Evolutionary conservation across 768 basidiomycete species (phyloP).

Genomic region (Podaxis carcinomalis): DNA sequence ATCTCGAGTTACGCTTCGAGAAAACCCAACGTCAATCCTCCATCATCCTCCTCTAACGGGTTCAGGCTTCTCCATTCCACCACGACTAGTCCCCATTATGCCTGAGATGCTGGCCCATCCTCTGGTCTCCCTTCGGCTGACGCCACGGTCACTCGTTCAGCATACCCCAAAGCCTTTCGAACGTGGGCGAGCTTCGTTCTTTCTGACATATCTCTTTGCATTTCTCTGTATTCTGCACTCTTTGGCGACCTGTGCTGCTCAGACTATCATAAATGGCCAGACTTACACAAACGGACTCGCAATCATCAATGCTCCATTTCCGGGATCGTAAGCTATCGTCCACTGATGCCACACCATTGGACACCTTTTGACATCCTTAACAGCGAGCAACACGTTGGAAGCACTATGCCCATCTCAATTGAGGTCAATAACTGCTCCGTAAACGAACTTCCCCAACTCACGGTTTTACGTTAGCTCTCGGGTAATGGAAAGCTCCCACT

Average conservation of each 20-base stretch:
- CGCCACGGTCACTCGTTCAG: background rate
- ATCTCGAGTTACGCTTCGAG: background rate
- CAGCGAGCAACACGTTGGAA: slow-evolving; percentile 25
- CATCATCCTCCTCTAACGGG: background rate
- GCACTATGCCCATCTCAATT: slow-evolving; percentile 23
- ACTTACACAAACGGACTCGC: slow-evolving; percentile 31
- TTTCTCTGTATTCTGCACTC: slow-evolving; percentile 12
- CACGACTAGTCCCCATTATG: background rate
- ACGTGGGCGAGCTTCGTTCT: background rate
- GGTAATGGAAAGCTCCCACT: slow-evolving; percentile 40
- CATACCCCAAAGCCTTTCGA: background rate
- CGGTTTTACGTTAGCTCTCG: slow-evolving; percentile 26
- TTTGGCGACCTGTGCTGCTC: slow-evolving; percentile 15
- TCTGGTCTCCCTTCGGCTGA: background rate
- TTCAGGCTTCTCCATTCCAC: background rate
- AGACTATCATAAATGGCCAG: slow-evolving; percentile 25
- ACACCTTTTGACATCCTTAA: background rate
- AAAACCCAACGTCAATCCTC: background rate
- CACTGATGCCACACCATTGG: background rate
- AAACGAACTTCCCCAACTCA: background rate
- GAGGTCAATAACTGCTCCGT: slow-evolving; percentile 17
- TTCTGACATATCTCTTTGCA: background rate
- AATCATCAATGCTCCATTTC: slow-evolving; percentile 29
- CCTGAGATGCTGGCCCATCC: slow-evolving; percentile 4
- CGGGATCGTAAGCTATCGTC: slow-evolving; percentile 23